These are phyloP conservation scores for Suillus ampliporus DNA, from an alignment of 768 basidiomycete genomes.

Conservation along the genomic window DNA sequence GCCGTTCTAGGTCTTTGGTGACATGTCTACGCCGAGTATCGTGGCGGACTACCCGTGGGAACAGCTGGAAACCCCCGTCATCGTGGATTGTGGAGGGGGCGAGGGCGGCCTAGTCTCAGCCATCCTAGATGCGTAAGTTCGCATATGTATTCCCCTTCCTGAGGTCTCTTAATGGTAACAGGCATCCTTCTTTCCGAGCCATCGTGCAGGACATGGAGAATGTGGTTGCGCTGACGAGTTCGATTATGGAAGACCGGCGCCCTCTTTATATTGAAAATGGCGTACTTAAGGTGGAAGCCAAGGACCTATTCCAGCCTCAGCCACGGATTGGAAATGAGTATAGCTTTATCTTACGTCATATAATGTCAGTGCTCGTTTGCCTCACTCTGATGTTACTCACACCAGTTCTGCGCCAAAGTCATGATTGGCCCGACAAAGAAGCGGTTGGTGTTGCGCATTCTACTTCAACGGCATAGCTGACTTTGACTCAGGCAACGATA, in stretches of 20 bases:
- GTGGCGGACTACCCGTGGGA: conserved; percentile 47
- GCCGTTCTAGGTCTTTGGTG: background rate
- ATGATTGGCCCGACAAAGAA: conserved; percentile 22
- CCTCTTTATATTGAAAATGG: conserved; percentile 40
- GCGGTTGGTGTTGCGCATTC: background rate
- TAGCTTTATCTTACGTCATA: conserved; percentile 11
- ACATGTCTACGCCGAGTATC: conserved; percentile 39
- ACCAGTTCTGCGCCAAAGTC: conserved; percentile 7
- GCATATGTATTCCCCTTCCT: conserved; percentile 1
- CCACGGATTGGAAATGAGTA: conserved; percentile 11
- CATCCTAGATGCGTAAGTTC: conserved; percentile 39
- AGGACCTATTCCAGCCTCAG: conserved; percentile 48
- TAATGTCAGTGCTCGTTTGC: conserved; percentile 1
- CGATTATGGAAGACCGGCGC: conserved; percentile 31
- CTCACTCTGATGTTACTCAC: background rate
- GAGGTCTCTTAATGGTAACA: background rate
- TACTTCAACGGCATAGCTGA: background rate
- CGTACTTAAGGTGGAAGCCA: conserved; percentile 43
- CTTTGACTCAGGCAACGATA: background rate
- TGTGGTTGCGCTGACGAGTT: conserved; percentile 7
- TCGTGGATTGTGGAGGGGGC: conserved; percentile 48
- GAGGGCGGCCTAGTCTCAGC: conserved; percentile 46
- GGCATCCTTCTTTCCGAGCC: conserved; percentile 26
- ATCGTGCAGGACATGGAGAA: conserved; percentile 46
- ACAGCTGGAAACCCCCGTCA: conserved; percentile 39